These are phyloP conservation scores for Cylindrodendrum hubeiense DNA, from an alignment of 2,329 filamentous ascomycete genomes.

Conservation along the genomic window DNA sequence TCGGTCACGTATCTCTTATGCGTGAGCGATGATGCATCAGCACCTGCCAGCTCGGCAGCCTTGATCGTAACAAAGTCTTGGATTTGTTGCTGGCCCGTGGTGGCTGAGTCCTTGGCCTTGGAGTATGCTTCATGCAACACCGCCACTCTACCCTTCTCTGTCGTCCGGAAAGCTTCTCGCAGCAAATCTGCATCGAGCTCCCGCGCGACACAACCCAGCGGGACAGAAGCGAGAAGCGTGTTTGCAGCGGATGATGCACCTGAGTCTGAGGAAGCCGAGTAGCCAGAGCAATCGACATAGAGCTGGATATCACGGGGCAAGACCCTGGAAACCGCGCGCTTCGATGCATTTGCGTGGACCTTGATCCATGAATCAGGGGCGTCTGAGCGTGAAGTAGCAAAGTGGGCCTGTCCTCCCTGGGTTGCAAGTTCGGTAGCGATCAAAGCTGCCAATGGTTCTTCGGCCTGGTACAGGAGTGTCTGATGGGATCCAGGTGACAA, in stretches of 20 bases:
- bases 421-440: background rate
- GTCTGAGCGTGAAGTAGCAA: background rate
- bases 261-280: background rate
- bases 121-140: slow-evolving; percentile 3
- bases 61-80: background rate
- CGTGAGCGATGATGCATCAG: slow-evolving; percentile 3
- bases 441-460: slow-evolving; percentile 4
- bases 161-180: background rate
- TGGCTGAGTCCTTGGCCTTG: background rate
- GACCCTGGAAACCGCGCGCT: background rate
- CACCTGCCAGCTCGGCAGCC: slow-evolving; percentile 10
- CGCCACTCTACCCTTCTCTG: background rate
- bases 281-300: slow-evolving; percentile 15
- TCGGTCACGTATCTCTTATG: slow-evolving; percentile 14
- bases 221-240: background rate
- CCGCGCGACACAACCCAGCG: background rate
- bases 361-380: slow-evolving; percentile 8
- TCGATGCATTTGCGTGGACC: slow-evolving; percentile 12
- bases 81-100: background rate
- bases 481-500: background rate
- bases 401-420: slow-evolving; percentile 2
- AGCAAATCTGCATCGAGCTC: slow-evolving; percentile 3
- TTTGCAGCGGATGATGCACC: background rate
- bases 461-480: slow-evolving; percentile 8
- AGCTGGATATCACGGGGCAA: slow-evolving; percentile 9